phyloP scores from a whole-genome alignment of 345 rosid genomes.

The Bruguiera gymnorhiza region DNA sequence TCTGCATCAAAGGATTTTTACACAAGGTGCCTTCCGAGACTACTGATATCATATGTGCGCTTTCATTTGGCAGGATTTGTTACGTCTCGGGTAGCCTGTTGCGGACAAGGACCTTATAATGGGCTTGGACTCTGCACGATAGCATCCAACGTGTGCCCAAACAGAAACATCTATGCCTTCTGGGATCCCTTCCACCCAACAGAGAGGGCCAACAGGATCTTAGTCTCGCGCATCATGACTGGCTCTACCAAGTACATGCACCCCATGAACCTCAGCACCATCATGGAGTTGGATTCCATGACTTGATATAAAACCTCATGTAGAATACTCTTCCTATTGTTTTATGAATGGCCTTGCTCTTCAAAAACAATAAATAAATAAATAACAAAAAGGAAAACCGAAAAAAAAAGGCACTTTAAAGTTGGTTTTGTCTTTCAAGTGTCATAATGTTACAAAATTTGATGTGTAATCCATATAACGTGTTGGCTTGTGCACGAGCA shows the following conservation, averaged over 20 bases:
- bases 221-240: constrained; percentile 46
- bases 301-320: neutral
- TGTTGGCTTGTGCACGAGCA: constrained; percentile 7
- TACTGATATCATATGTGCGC: neutral
- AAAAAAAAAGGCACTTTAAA: too few relatives aligned
- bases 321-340: neutral
- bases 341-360: neutral
- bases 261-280: constrained; percentile 92
- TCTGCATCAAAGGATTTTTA: neutral
- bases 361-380: neutral
- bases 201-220: constrained; percentile 63
- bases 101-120: constrained; percentile 92
- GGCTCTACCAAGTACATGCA: constrained; percentile 54
- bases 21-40: too few relatives aligned
- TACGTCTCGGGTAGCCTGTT: constrained; percentile 76
- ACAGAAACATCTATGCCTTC: constrained; percentile 61
- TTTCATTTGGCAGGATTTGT: constrained; percentile 50
- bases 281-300: constrained; percentile 33
- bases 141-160: constrained; percentile 68
- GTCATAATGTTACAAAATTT: constrained; percentile 1
- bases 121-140: constrained; percentile 81
- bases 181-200: constrained; percentile 94
- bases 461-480: constrained; percentile 12
- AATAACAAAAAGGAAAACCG: too few relatives aligned
- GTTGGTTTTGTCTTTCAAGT: too few relatives aligned